Evolutionary conservation across 345 rosid genomes (phyloP), one percentile per base, ranked within the genome.

Genomic region (Eutrema heterophyllum): DNA sequence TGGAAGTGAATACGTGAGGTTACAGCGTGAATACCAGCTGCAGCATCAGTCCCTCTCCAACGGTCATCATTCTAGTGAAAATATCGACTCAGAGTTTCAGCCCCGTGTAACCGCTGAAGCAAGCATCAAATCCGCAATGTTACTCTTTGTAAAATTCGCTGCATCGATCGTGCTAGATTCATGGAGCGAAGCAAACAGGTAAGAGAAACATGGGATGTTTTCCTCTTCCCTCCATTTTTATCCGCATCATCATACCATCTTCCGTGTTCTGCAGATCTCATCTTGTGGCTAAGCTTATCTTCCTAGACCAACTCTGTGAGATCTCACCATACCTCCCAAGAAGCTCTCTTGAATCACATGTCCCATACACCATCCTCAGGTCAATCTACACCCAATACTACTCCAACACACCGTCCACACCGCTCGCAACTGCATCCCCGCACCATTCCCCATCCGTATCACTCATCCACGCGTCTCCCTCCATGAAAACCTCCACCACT

Each of bases 261-360:
- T 56, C 24, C 13, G 33, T 58, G 30, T 49, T 58, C 30, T 39
- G 71, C 89, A 93, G 98, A 76, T 87, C 97, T 85, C 97, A 89
- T 81, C 91, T 92, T 8, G 93, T 92, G 26, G 94, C 97, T 11
- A 92, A 92, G 86, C 87, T 96, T 49, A 89, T 92, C 49, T 96
- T 96, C 89, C 81, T 96, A 30, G 99, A 96, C 81, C 98, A 92
- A 84, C 86, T 96, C 30, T 96, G 90, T 54, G 98, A 96, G 86
- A 84, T 85, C 64, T 96, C 99, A 11, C 90, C 91, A 3, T 87
- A 84, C 85, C 98, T 96, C 54, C 93, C 99, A 3, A 74, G 97
- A 83, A 92, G 91, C 87, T 78, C 88, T 67, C 94, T 96, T 2
- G 99, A 96, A 83, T 73, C 88, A 16, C 86, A 92, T 15, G 85